Conservation (phyloP, 2,329 filamentous ascomycete species). For the Aureobasidium leucospermi region DNA sequence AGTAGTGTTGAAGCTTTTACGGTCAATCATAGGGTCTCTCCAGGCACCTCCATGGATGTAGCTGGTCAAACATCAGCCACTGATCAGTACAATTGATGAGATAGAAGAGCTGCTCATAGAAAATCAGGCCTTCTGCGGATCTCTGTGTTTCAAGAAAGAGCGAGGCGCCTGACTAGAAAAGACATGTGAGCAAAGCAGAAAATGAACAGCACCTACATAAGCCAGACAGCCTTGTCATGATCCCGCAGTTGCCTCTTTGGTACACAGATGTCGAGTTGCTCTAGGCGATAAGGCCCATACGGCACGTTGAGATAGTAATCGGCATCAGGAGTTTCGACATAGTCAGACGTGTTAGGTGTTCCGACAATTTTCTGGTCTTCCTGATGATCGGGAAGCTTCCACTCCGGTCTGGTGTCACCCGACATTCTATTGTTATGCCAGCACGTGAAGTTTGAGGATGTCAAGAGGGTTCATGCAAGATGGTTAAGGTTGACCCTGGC, state of each 20-base stretch:
- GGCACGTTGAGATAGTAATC: background rate
- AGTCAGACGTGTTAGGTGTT: background rate
- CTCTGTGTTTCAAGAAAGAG: background rate
- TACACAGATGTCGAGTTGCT: constrained; percentile 38
- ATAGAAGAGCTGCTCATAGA: too few relatives aligned
- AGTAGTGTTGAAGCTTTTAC: constrained; percentile 30
- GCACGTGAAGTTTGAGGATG: too few relatives aligned
- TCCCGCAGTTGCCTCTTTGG: constrained; percentile 23
- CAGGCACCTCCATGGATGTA: constrained; percentile 46
- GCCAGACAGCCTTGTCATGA: constrained; percentile 23
- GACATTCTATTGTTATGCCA: too few relatives aligned
- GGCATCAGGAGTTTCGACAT: background rate
- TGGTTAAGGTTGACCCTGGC: constrained; percentile 7
- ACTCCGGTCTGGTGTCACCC: background rate
- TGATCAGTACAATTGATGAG: background rate
- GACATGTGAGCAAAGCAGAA: background rate
- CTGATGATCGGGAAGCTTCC: too few relatives aligned
- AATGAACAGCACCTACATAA: constrained; percentile 25
- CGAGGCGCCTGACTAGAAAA: background rate
- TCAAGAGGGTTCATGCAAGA: too few relatives aligned
- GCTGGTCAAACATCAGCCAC: constrained; percentile 17
- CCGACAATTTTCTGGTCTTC: too few relatives aligned
- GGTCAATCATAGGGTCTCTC: constrained; percentile 38
- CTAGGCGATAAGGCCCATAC: constrained; percentile 29
- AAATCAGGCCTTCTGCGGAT: too few relatives aligned